Conservation (phyloP, 164 flowering plant genomes). For the Platanus orientalis region DNA sequence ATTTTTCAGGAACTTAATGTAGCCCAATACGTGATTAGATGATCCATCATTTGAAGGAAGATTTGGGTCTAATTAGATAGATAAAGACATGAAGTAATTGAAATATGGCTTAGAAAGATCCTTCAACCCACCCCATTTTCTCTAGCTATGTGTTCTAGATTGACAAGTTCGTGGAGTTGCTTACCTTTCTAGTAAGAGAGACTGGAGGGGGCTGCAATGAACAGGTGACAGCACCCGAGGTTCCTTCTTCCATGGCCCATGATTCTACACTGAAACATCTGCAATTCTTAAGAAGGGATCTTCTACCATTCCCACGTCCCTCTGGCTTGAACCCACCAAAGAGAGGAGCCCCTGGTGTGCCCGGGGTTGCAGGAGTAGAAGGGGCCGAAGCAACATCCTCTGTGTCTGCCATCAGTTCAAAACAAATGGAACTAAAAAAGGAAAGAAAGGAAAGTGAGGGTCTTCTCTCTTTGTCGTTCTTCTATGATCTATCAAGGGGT, state of each 20-base stretch:
- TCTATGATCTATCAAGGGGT: background rate
- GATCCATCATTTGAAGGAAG: too few relatives aligned
- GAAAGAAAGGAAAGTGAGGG: background rate
- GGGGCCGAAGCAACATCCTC: slow-evolving; percentile 44
- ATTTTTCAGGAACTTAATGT: too few relatives aligned
- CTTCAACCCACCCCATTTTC: too few relatives aligned
- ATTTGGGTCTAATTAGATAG: too few relatives aligned
- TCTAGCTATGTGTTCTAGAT: too few relatives aligned
- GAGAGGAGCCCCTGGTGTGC: slow-evolving; percentile 63
- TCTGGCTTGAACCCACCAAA: slow-evolving; percentile 44
- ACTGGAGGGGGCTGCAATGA: slow-evolving; percentile 42
- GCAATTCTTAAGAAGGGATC: slow-evolving; percentile 43
- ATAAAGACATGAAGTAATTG: too few relatives aligned
- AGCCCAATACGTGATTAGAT: too few relatives aligned
- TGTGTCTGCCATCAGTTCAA: slow-evolving; percentile 27
- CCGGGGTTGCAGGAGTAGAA: slow-evolving; percentile 57
- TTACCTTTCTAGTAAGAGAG: slow-evolving; percentile 62
- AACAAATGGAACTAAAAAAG: background rate
- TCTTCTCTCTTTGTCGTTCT: background rate
- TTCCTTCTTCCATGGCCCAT: slow-evolving; percentile 52
- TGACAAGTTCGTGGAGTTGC: too few relatives aligned
- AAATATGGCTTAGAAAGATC: too few relatives aligned
- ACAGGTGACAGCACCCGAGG: slow-evolving; percentile 36
- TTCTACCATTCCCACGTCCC: slow-evolving; percentile 18
- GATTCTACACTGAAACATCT: slow-evolving; percentile 52